phyloP scores from a whole-genome alignment of 352 stramenopile genomes.

The Pythium dissimile region DNA sequence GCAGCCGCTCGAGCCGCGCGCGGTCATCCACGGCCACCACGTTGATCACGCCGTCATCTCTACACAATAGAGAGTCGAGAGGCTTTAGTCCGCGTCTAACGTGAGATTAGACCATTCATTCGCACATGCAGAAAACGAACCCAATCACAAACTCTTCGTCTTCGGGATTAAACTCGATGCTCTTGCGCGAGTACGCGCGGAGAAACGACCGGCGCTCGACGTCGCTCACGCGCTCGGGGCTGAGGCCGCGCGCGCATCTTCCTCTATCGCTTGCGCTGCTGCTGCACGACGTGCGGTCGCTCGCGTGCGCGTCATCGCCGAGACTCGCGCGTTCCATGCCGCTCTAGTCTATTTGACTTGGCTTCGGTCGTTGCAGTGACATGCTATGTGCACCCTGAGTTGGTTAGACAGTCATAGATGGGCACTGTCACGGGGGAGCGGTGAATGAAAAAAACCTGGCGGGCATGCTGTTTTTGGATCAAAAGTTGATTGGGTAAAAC shows the following conservation, averaged over 20 bases:
- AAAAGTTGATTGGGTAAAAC: not conserved
- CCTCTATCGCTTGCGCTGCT: not conserved
- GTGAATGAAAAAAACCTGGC: not conserved
- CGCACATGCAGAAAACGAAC: too few species aligned
- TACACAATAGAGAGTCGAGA: constrained; percentile 10
- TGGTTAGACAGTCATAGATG: not conserved
- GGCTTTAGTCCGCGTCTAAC: not conserved
- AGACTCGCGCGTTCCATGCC: constrained; percentile 5
- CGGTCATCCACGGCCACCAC: constrained; percentile 46
- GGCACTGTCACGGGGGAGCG: not conserved
- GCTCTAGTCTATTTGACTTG: not conserved
- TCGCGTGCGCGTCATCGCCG: not conserved
- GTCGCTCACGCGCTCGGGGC: constrained; percentile 18
- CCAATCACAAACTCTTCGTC: constrained; percentile 67
- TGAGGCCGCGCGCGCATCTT: not conserved
- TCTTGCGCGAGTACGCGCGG: constrained; percentile 31
- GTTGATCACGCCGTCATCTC: constrained; percentile 56
- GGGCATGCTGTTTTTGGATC: not conserved
- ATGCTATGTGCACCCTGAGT: too few species aligned
- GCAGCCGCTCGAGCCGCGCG: constrained; percentile 38
- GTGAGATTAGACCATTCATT: not conserved
- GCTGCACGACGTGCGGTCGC: constrained; percentile 3
- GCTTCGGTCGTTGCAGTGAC: not conserved
- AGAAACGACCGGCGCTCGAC: constrained; percentile 24
- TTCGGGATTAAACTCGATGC: constrained; percentile 30